These are phyloP conservation scores for Daldinia caldariorum DNA, from an alignment of 495 filamentous ascomycete species.

Conservation along the genomic window DNA sequence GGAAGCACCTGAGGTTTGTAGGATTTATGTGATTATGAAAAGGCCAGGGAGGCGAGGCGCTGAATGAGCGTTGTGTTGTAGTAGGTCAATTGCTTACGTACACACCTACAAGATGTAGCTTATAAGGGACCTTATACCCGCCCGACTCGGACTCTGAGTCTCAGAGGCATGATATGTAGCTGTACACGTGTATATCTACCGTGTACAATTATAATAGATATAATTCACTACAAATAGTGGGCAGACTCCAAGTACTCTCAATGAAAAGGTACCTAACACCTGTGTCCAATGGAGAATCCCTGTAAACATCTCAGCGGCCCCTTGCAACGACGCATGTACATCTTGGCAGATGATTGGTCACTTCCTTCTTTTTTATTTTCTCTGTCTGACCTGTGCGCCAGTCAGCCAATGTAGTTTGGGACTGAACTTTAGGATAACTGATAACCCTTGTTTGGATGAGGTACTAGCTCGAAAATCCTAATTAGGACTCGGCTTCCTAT, in stretches of 20 bases:
- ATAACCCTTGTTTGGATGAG: not conserved
- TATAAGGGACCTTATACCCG: not conserved
- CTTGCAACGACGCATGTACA: conserved; percentile 15
- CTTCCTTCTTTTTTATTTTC: conserved; percentile 10
- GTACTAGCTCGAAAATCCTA: conserved; percentile 20
- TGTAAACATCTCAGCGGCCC: conserved; percentile 21
- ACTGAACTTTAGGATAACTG: not conserved
- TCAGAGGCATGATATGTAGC: too few species aligned
- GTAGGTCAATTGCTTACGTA: too few species aligned
- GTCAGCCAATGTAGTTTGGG: not conserved
- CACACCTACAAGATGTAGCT: too few species aligned
- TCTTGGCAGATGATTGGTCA: conserved; percentile 32
- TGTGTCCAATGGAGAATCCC: conserved; percentile 20
- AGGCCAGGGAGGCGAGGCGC: not conserved
- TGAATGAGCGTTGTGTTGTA: not conserved
- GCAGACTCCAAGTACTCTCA: conserved; percentile 22
- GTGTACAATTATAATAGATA: not conserved
- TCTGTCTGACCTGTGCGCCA: not conserved
- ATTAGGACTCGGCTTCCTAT: conserved; percentile 18
- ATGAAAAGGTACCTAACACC: conserved; percentile 14
- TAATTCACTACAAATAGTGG: conserved; percentile 1
- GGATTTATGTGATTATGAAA: not conserved
- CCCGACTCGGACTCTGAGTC: too few species aligned
- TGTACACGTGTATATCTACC: too few species aligned
- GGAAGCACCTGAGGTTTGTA: not conserved